Base-by-base conservation (phyloP, 1,139 yeast genomes). In the Yamadazyma atmosphaerica region DNA sequence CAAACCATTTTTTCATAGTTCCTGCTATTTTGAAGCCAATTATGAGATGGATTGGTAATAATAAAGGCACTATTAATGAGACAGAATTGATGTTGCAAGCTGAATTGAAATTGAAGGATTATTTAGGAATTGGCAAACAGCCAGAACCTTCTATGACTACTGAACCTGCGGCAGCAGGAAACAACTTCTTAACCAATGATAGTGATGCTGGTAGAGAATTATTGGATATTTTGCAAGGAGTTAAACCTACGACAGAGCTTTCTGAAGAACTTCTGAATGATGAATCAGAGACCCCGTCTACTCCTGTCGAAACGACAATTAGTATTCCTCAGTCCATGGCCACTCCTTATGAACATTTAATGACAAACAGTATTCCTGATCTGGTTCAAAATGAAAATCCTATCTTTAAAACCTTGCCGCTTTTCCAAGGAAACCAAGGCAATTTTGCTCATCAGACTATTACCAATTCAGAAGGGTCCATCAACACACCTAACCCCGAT, bases 161-260 rank as follows among this genome's bases (percentile, higher is more conserved):
- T 23, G 38, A 48, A 44, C 36, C 54, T 46, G 37, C 12, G 9
- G 58, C 61, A n/a, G n/a, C n/a, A n/a, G n/a, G n/a, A 36, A 11
- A 16, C n/a, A 28, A 14, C n/a, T n/a, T 13, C 12, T 14, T 28
- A 14, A 28, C 4, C 16, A 14, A 28, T 16, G 31, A 28, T 28
- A 60, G 68, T 21, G 92, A 84, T 58, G 88, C 89, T 3, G 92
- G 92, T 19, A 79, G 92, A 68, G 92, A 82, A 41, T 60, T 85
- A 43, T 70, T 85, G 50, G 79, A 83, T 47, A 74, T 82, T 56
- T 65, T 83, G 44, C 86, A 82, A 51, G 68, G 72, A 18, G 74
- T 69, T 13, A 65, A 71, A 32, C 47, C 47, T 11, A 35, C 25
- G 2, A 39, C 33, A 11, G 44, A 38, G 19, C 16, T 33, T 17